Evolutionary conservation across 2,329 filamentous ascomycete genomes (phyloP), one percentile per base, ranked within the genome.

Genomic region (Claviceps sp.): DNA sequence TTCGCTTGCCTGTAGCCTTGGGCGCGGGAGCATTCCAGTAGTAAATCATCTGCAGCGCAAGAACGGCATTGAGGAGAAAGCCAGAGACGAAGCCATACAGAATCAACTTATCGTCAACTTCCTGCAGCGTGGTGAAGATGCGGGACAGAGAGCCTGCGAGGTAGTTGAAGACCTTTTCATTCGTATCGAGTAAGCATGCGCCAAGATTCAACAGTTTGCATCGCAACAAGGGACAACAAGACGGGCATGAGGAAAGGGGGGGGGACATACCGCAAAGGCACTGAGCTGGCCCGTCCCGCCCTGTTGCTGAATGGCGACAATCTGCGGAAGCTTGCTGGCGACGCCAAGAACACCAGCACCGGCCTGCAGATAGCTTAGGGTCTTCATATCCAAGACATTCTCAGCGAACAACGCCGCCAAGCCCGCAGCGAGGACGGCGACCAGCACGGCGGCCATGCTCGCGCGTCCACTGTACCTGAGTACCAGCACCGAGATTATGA

Each of bases 121-220:
- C 93, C 64, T 97, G 90, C 53, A 98, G 74, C 8, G 94, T 98
- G 36, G 93, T 98, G 70, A 96, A 98, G 72, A 98, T 95, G 65
- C 93, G 86, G 26, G 88, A 87, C 53, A 97, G 80, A 44, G 89
- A 95, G 40, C 94, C 93, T 60, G 83, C 76, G 62, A 98, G 87
- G 71, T 95, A 98, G 76, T 96, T 97, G 79, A 98, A 95, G 60
- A 98, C 89, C 90, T 96, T 1, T 5, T 40, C 22, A 8, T 9
- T 36, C 13, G n/a, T 16, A 7, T 3, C 17, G n/a, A 22, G 14
- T 17, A 2, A 22, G 17, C 14, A 34, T 34, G 29, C 9, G 29
- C 29, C 29, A 34, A 9, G 11, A 11, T 34, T 34, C 29, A 11
- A 11, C 9, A 34, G 29, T 34, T 34, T 34, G 29, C 9, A 34